phyloP scores from a whole-genome alignment of 768 basidiomycete genomes.

The Podaxis sp. region DNA sequence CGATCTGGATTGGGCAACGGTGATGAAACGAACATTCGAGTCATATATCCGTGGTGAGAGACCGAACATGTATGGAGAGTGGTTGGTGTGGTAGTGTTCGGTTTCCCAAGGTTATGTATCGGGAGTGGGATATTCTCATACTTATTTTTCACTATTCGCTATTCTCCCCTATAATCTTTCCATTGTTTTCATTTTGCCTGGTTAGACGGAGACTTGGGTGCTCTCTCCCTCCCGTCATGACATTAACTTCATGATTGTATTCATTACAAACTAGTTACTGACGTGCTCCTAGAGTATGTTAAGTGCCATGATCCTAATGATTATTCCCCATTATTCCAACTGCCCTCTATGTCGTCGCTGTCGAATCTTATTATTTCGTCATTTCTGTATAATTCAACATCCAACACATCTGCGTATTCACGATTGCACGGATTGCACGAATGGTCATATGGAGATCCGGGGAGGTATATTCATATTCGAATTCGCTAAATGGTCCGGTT shows the following conservation, averaged over 20 bases:
- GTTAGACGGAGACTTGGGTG: background rate
- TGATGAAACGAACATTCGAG: constrained; percentile 95
- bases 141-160: constrained; percentile 1
- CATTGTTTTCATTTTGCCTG: background rate
- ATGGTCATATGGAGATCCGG: background rate
- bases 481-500: constrained; percentile 1
- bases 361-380: background rate
- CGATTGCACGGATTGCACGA: background rate
- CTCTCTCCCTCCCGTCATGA: constrained; percentile 4
- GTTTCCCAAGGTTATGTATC: background rate
- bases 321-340: background rate
- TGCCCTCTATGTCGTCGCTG: background rate
- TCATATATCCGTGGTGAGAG: constrained; percentile 85
- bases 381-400: background rate
- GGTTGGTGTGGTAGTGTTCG: constrained; percentile 47
- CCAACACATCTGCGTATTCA: background rate
- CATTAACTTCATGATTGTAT: constrained; percentile 8
- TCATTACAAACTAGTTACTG: constrained; percentile 8
- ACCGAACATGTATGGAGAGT: constrained; percentile 96
- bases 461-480: constrained; percentile 6
- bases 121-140: background rate
- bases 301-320: constrained; percentile 7
- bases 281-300: constrained; percentile 10
- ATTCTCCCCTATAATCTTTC: background rate
- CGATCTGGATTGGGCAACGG: constrained; percentile 90